Evolutionary conservation across 2,329 filamentous ascomycete genomes (phyloP).

Genomic region (Penicillium corylophilum): DNA sequence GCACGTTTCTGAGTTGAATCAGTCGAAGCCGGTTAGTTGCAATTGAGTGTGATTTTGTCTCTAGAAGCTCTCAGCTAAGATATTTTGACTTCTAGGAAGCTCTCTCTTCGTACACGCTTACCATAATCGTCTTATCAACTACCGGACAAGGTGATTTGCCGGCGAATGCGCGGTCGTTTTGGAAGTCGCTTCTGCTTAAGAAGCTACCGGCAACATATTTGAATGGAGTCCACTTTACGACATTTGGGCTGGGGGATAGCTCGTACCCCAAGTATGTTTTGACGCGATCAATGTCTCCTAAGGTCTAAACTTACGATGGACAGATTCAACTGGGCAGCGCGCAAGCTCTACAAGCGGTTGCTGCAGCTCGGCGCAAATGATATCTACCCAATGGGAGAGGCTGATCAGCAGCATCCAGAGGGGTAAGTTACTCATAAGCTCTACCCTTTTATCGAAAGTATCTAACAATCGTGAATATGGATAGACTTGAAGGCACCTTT

Average conservation of each 20-base stretch:
- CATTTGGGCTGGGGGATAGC: constrained; percentile 90
- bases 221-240: constrained; percentile 68
- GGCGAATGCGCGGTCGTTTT: constrained; percentile 76
- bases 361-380: constrained; percentile 77
- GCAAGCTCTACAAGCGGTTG: constrained; percentile 82
- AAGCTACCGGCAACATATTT: constrained; percentile 72
- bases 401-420: constrained; percentile 90
- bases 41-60: constrained; percentile 10
- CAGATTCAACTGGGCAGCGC: constrained; percentile 89
- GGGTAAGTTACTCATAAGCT: constrained; percentile 65
- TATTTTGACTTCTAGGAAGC: constrained; percentile 25
- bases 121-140: constrained; percentile 80
- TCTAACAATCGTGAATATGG: background rate
- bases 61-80: background rate
- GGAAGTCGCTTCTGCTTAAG: constrained; percentile 79
- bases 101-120: constrained; percentile 37
- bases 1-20: constrained; percentile 73
- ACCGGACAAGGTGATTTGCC: constrained; percentile 95
- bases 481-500: constrained; percentile 77
- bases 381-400: constrained; percentile 77
- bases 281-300: background rate
- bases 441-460: background rate
- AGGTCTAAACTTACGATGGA: constrained; percentile 3
- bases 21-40: constrained; percentile 66
- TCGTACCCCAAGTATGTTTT: constrained; percentile 78